Evolutionary conservation across 1,139 yeast genomes (phyloP), one percentile per base, ranked within the genome.

Genomic region (Debaryomyces sp.): DNA sequence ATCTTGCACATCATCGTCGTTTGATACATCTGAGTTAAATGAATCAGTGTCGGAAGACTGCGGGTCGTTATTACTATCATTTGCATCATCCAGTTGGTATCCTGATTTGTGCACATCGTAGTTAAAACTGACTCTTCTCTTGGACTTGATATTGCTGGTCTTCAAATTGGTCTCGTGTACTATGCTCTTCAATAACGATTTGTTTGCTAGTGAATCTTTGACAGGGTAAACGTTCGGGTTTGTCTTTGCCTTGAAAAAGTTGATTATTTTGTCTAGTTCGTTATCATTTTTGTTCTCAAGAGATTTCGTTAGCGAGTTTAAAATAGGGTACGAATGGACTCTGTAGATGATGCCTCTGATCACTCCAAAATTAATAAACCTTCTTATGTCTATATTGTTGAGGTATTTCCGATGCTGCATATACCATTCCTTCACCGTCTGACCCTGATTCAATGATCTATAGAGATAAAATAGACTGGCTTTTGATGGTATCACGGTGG

Each of bases 291-390:
- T 61, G 44, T 61, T 60, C 52, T 70, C 78, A 10, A 70, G 69
- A 24, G 73, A 70, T 49, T 67, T 67, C 10, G 67, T 67, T 12
- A 72, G 62, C 32, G 68, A 70, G 51, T 66, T 73, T 52, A 77
- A 66, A 2, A 90, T 70, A 0, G 98, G 97, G 61, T 83, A 89
- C 10, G 90, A 75, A 51, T 88, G 80, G 1, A 91, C 89, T 45
- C 98, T 70, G 63, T 91, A 91, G 15, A 95, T 85, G 6, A 95
- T 64, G 1, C 96, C 91, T 53, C 90, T 80, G 34, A 90, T 73
- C 2, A 90, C 78, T 0, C 99, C 99, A 73, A 92, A 95, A 26
- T 91, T 84, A 13, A 94, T 75, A 59, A 95, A 89, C 44, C 96
- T 71, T 51, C 98, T 74, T 2, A 94, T 75, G 64, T 95, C 99